Evolutionary conservation across 83 land plant genomes (phyloP), one percentile per base, ranked within the genome.

Genomic region (Isoetes engelmannii): DNA sequence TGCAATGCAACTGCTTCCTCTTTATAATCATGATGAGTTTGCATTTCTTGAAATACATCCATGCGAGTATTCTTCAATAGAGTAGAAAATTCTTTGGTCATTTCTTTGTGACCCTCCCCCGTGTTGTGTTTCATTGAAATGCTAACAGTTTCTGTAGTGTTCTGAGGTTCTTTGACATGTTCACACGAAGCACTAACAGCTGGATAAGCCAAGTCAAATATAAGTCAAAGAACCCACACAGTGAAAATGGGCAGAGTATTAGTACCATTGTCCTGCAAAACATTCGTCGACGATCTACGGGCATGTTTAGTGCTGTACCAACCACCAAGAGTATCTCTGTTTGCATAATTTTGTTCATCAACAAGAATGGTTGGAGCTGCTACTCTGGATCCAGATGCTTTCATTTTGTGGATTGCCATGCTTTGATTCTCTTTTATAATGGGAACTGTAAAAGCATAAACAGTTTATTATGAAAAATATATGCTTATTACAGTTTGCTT

Each of bases 231-330:
- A 21, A 44, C 59, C 7, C 45, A 41, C 2, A 15, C 15, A 0
- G 55, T 28, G 37, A 28, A 28, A 28, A 28, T 28, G 37, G 37
- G 37, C 37, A 28, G 1, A 28, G 37, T 28, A 28, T 28, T 28
- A 28, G 37, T 28, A 28, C 37, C 37, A 28, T 28, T 15, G 55
- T 53, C 55, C 15, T 53, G 13, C 15, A 53, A 12, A 53, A 53
- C 55, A 13, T 12, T 13, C 2, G 57, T 45, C 41, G 74, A 6
- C 3, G 57, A 47, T 15, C 70, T 44, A 59, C 77, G 70, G 4
- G 72, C 72, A 43, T 44, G 72, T 61, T 74, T 74, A 21, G 77
- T 74, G 21, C 72, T 74, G 50, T 65, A 63, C 77, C 77, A 74
- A n/a, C 74, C 77, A 37, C 61, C 74, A 10, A 21, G 43, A 4